These are phyloP conservation scores for Alternaria postmessia DNA, from an alignment of 2,329 filamentous ascomycete genomes.

Conservation along the genomic window DNA sequence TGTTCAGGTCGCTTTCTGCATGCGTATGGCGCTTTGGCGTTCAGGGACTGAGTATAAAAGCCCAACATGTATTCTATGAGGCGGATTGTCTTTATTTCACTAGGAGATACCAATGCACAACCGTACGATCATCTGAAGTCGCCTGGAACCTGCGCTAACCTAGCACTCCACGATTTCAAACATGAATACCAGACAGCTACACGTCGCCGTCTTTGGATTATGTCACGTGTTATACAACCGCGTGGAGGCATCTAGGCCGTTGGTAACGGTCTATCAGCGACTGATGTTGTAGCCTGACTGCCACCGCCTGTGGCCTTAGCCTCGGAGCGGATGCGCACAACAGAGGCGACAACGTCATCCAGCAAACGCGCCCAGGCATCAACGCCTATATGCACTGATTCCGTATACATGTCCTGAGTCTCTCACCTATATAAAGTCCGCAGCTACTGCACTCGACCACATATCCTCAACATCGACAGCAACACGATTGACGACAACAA, in stretches of 20 bases:
- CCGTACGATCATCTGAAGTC: neutral
- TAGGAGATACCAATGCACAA: slow-evolving; percentile 28
- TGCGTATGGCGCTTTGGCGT: slow-evolving; percentile 40
- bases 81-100: slow-evolving; percentile 4
- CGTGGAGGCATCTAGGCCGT: neutral
- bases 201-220: neutral
- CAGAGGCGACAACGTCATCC: neutral
- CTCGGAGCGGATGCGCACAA: neutral
- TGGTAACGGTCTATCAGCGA: neutral
- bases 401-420: neutral
- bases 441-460: neutral
- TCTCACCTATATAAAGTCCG: neutral
- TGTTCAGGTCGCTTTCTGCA: slow-evolving; percentile 7
- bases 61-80: slow-evolving; percentile 10
- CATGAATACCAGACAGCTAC: slow-evolving; percentile 1
- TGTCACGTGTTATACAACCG: neutral
- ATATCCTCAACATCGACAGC: neutral
- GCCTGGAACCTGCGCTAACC: neutral
- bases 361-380: slow-evolving; percentile 4
- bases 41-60: slow-evolving; percentile 23
- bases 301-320: no score
- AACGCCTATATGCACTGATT: neutral
- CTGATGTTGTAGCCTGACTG: neutral
- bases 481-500: neutral
- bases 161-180: neutral